Percentiles rank a stretch among this genome's conserved stretches.
phyloP scores from a whole-genome alignment of 768 basidiomycete genomes.

The Psilocybe cubensis region DNA sequence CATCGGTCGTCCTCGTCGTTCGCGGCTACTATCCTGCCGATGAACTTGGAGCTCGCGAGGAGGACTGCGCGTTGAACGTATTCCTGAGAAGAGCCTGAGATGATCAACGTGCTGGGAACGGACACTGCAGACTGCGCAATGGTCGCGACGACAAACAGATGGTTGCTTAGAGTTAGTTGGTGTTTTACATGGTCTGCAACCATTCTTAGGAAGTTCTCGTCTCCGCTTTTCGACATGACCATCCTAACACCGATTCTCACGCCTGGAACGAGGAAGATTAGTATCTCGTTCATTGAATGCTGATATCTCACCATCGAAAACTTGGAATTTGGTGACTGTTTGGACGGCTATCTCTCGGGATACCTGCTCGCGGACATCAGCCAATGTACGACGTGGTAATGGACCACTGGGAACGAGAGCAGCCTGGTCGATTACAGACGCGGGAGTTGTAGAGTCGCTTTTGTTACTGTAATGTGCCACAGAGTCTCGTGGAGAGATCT shows the following conservation, averaged over 20 bases:
- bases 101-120: conserved; percentile 51
- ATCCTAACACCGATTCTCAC: conserved; percentile 63
- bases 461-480: conserved; percentile 2
- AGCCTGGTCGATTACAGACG: conserved; percentile 21
- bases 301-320: conserved; percentile 43
- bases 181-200: conserved; percentile 53
- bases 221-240: conserved; percentile 60
- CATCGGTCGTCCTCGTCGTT: conserved; percentile 31
- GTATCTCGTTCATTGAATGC: background rate
- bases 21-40: conserved; percentile 56
- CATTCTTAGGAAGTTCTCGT: conserved; percentile 57
- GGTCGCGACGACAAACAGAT: conserved; percentile 60
- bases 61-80: conserved; percentile 70
- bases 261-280: conserved; percentile 26
- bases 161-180: conserved; percentile 42
- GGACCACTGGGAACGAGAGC: conserved; percentile 20
- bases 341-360: conserved; percentile 59
- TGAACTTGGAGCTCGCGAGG: conserved; percentile 68
- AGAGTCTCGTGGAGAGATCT: conserved; percentile 9
- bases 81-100: conserved; percentile 58
- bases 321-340: conserved; percentile 51
- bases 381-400: conserved; percentile 50
- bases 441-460: conserved; percentile 18
- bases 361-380: conserved; percentile 62
- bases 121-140: conserved; percentile 35